A percentile compares a stretch with the other conserved stretches of the same genome.
Conservation (phyloP, 2,329 filamentous ascomycete species). For the Colletotrichum cereale region DNA sequence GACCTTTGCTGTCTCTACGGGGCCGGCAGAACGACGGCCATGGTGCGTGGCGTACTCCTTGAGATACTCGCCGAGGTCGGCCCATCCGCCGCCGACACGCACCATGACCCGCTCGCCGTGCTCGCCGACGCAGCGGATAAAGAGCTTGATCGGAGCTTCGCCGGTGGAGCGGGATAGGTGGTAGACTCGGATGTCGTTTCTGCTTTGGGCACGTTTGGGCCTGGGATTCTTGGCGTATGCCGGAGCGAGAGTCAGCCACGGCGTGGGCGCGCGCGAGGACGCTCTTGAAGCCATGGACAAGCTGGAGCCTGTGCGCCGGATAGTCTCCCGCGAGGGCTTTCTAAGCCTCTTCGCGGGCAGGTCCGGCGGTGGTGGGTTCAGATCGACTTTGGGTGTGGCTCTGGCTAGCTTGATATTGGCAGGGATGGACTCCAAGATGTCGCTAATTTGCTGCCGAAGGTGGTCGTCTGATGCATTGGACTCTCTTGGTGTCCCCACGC, state of each 20-base stretch:
- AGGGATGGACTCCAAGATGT: constrained; percentile 82
- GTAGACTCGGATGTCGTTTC: constrained; percentile 89
- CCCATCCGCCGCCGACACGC: constrained; percentile 97
- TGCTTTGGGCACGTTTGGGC: constrained; percentile 61
- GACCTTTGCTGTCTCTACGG: constrained; percentile 62
- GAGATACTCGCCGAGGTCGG: constrained; percentile 93
- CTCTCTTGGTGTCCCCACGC: constrained; percentile 51
- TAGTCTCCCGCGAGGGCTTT: constrained; percentile 57
- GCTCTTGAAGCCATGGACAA: constrained; percentile 53
- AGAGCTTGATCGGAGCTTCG: constrained; percentile 91
- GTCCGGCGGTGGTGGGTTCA: constrained; percentile 72
- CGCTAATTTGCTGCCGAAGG: constrained; percentile 83
- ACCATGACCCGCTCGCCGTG: constrained; percentile 96
- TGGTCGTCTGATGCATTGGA: constrained; percentile 70
- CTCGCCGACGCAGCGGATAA: constrained; percentile 92
- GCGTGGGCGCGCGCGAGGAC: constrained; percentile 68
- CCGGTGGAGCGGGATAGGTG: constrained; percentile 88
- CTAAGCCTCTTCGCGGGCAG: constrained; percentile 63
- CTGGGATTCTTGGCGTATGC: constrained; percentile 63
- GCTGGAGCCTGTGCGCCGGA: constrained; percentile 63
- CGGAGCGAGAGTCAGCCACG: constrained; percentile 78
- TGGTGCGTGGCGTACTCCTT: constrained; percentile 95
- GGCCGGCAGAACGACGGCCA: constrained; percentile 72
- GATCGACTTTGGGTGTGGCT: constrained; percentile 59
- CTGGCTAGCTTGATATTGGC: constrained; percentile 81